Percentiles rank a stretch among this genome's conserved stretches.
phyloP scores from a whole-genome alignment of 1,284 basidiomycete species.

The Apiotrichum gracile region DNA sequence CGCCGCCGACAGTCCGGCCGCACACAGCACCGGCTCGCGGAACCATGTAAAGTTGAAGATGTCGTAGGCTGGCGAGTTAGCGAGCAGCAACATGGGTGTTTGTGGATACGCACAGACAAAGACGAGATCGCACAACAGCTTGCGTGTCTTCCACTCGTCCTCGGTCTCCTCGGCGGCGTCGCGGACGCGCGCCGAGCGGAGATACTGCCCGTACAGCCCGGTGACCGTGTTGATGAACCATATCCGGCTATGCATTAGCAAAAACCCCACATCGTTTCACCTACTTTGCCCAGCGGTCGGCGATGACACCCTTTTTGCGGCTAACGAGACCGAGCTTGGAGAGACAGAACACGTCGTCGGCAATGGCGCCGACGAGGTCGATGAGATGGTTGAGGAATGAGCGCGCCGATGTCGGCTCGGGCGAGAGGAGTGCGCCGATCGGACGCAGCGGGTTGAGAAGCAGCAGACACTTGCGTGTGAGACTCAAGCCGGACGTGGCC shows the following conservation, averaged over 20 bases:
- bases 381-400: constrained; percentile 34
- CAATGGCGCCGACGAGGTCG: constrained; percentile 32
- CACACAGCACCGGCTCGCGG: constrained; percentile 40
- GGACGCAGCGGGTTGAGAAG: constrained; percentile 42
- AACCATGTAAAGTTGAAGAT: constrained; percentile 33
- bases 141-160: constrained; percentile 34
- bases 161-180: constrained; percentile 10
- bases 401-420: constrained; percentile 35
- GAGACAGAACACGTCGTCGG: constrained; percentile 40
- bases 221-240: constrained; percentile 40
- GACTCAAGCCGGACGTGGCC: constrained; percentile 29
- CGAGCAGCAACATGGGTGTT: background rate
- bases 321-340: constrained; percentile 33
- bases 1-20: constrained; percentile 29
- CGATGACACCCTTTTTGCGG: constrained; percentile 20
- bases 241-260: constrained; percentile 29
- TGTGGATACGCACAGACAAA: constrained; percentile 38
- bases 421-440: constrained; percentile 33
- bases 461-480: constrained; percentile 43
- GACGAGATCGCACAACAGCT: constrained; percentile 36
- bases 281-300: constrained; percentile 39
- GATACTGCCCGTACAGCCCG: constrained; percentile 32
- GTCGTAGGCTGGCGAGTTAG: constrained; percentile 32
- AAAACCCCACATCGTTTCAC: constrained; percentile 2
- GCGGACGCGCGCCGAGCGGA: constrained; percentile 8